Base-by-base conservation (phyloP, 768 basidiomycete species). In the Phlebiopsis gigantea region DNA sequence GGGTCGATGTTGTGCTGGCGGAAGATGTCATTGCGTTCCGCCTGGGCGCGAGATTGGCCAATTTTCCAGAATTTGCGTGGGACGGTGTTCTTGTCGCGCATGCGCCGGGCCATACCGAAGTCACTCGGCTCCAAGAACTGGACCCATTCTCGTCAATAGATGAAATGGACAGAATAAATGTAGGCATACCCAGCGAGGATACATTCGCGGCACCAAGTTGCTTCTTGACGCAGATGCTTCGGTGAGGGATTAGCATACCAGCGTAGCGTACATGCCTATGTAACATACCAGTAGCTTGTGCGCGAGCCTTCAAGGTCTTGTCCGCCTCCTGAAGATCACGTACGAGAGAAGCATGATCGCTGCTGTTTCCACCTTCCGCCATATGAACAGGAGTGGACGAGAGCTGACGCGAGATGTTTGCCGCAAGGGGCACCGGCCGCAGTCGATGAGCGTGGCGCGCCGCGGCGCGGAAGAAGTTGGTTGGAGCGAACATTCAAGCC, bases 1-100 rank as follows among this genome's bases (percentile, higher is more conserved):
- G 93, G 93, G 69, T 93, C 84, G 60, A 94, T 75, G 56, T 75
- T 73, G 28, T 88, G 76, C 62, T 87, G 82, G 69, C 84, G 72
- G 71, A 96, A 89, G 24, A 82, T 68, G 69, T 97, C 94, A 7
- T 70, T 68, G 25, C 73, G 64, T 26, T 77, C 78, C 4, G 91
- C 82, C 49, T 80, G 71, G 29, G 73, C 66, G 8, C 78, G 75
- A 21, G 75, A 71, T 29, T 87, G 90, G 41, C 82, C 87, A 14
- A 87, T 78, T 14, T 73, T 65, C 6, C 78, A 17, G 65, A 25
- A 72, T 71, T 50, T 60, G 61, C 31, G n/a, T 14, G 46, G 12
- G 19, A 22, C 45, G 30, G 25, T 46, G 25, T 17, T 48, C 12
- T 45, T 50, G 22, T 49, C 39, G n/a, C 53, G 60, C 49, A 57